Base-by-base conservation (phyloP, 2,329 filamentous ascomycete species). In the Fusarium sambucinum region DNA sequence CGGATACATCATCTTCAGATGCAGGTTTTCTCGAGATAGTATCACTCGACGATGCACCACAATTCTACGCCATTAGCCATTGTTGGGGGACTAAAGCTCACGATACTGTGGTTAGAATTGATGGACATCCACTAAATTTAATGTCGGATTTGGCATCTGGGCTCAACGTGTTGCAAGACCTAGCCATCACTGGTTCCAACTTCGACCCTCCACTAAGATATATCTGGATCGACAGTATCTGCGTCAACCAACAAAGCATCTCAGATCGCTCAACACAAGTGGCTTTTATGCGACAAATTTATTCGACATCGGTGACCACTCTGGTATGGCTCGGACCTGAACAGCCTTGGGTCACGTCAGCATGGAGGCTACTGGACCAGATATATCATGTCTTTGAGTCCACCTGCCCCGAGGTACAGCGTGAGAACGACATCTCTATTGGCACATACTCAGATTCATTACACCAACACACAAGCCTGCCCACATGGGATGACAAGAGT, bases 151-250 rank as follows among this genome's bases (percentile, higher is more conserved):
- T 54, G n/a, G 23, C 42, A 17, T 40, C 30, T 27, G 51, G 51
- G 3, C 41, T 54, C 2, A 2, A 8, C 1, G 40, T 27, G 7
- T 23, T 54, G 5, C 30, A 47, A 46, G 6, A 21, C 5, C n/a
- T 47, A 21, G 51, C 51, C 32, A 5, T 11, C 17, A 13, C 35
- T 12, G 23, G 17, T 14, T 46, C 30, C 3, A 17, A 23, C 23
- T 46, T 54, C 5, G 6, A 46, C 2, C n/a, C 40, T 14, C 51
- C 40, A n/a, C 40, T 47, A 1, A 54, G 1, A 3, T 21, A 54
- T n/a, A 19, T 54, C 14, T 54, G 51, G 51, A 54, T 54, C n/a
- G 51, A 54, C 1, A 54, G 21, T 8, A 54, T 54, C 5, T 54
- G 51, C 2, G 29, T 54, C 1, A 47, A 54, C 2, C 51, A 54